These are phyloP conservation scores for Chernovozyma sophiae-reginae DNA, from an alignment of 1,139 yeast species.

Conservation along the genomic window DNA sequence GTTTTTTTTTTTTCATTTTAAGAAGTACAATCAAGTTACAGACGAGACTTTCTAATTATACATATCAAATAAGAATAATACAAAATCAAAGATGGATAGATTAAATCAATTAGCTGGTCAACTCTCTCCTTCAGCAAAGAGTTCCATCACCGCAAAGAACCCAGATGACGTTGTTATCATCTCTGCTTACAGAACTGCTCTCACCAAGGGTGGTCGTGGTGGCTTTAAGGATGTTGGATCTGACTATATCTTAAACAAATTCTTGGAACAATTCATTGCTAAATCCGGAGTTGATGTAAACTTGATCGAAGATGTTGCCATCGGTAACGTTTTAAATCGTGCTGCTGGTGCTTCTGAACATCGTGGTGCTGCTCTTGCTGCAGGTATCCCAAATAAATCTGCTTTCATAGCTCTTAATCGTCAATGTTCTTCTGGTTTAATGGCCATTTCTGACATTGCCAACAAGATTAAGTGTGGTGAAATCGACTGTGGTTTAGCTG, in stretches of 20 bases:
- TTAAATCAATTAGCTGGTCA: slow-evolving; percentile 57
- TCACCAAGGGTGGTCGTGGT: slow-evolving; percentile 84
- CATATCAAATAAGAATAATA: too few species aligned
- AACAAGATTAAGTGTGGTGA: slow-evolving; percentile 84
- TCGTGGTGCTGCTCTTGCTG: slow-evolving; percentile 64
- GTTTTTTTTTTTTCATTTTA: neutral
- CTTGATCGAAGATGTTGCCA: slow-evolving; percentile 74
- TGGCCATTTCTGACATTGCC: slow-evolving; percentile 87
- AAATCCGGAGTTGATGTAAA: slow-evolving; percentile 60
- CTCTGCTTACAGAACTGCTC: slow-evolving; percentile 85
- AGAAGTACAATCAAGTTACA: neutral
- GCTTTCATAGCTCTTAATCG: slow-evolving; percentile 85
- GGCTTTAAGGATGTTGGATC: slow-evolving; percentile 70
- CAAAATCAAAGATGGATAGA: slow-evolving; percentile 51
- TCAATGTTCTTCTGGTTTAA: slow-evolving; percentile 91
- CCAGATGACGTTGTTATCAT: slow-evolving; percentile 87
- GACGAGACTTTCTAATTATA: neutral
- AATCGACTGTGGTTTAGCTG: slow-evolving; percentile 85
- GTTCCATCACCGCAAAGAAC: slow-evolving; percentile 48
- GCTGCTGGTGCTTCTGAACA: slow-evolving; percentile 95
- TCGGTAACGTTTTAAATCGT: slow-evolving; percentile 83
- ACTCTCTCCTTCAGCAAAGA: slow-evolving; percentile 45
- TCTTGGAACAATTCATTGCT: slow-evolving; percentile 58
- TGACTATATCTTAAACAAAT: slow-evolving; percentile 65
- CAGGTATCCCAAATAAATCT: slow-evolving; percentile 50